A percentile compares a stretch with the other conserved stretches of the same genome.
Conservation (phyloP, 2,329 filamentous ascomycete species). For the Diaporthe ilicicola region DNA sequence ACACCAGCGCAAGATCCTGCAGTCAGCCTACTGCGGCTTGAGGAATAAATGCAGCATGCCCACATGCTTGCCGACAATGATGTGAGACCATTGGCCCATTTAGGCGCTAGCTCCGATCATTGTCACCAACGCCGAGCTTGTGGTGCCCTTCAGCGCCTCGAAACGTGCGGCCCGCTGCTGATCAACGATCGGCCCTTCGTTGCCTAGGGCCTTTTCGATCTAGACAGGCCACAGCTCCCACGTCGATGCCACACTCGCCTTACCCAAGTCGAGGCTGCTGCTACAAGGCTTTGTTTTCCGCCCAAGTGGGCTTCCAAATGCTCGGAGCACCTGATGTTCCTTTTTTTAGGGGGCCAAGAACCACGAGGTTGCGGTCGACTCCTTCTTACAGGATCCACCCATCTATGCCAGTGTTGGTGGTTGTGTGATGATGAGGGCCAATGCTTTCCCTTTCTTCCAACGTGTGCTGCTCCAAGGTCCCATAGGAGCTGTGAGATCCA, state of each 20-base stretch:
- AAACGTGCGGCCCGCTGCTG: conserved; percentile 13
- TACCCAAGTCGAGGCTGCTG: neutral
- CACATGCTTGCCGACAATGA: conserved; percentile 1
- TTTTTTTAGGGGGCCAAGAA: conserved; percentile 13
- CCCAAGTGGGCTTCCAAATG: conserved; percentile 6
- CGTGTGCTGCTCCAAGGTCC: neutral
- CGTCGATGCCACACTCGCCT: neutral
- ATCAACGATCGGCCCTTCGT: conserved; percentile 9
- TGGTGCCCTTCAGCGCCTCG: neutral
- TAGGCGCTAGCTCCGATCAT: conserved; percentile 12
- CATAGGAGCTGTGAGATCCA: neutral
- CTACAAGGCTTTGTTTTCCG: conserved; percentile 15
- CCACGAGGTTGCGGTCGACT: conserved; percentile 4
- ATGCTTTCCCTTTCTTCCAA: neutral
- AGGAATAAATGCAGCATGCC: neutral
- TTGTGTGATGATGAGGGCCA: conserved; percentile 3
- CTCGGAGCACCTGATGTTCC: conserved; percentile 7
- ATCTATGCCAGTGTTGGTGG: conserved; percentile 1
- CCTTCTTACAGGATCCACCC: conserved; percentile 5
- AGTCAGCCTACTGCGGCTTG: conserved; percentile 14
- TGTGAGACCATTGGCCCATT: conserved; percentile 19
- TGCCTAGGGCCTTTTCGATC: neutral
- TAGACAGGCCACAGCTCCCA: conserved; percentile 2
- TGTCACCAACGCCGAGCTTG: neutral
- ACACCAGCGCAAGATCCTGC: conserved; percentile 13